A percentile compares a stretch with the other conserved stretches of the same genome.
These are phyloP conservation scores for Ogataea sp. DNA, from an alignment of 805 yeast genomes.

Conservation along the genomic window DNA sequence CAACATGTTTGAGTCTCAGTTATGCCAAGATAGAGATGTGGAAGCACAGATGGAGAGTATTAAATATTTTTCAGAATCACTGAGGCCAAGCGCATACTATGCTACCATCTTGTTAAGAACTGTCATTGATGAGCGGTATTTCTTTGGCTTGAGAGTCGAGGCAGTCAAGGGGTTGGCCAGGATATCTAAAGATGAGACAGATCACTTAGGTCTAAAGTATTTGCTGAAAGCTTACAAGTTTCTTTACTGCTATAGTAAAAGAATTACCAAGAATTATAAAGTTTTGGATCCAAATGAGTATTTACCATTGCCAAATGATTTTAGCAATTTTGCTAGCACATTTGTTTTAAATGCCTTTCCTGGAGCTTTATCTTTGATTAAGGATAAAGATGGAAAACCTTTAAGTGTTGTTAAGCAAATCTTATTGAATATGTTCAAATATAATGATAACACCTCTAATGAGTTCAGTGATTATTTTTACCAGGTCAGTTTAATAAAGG, in stretches of 20 bases:
- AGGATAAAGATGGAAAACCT: conserved; percentile 51
- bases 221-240: conserved; percentile 60
- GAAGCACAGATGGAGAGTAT: conserved; percentile 91
- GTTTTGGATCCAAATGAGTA: conserved; percentile 30
- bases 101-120: conserved; percentile 77
- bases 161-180: conserved; percentile 75
- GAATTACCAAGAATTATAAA: conserved; percentile 12
- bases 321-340: conserved; percentile 59
- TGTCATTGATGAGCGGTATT: conserved; percentile 74
- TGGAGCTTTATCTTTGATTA: conserved; percentile 47
- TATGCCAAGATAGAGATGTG: conserved; percentile 91
- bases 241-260: conserved; percentile 61
- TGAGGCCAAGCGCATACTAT: conserved; percentile 53
- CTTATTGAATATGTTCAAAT: conserved; percentile 63
- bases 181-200: conserved; percentile 51
- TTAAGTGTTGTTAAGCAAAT: conserved; percentile 53
- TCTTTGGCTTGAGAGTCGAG: conserved; percentile 79
- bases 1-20: conserved; percentile 88
- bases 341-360: conserved; percentile 68
- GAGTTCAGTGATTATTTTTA: conserved; percentile 68
- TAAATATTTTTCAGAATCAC: conserved; percentile 54
- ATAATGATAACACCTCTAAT: conserved; percentile 80
- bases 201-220: conserved; percentile 68
- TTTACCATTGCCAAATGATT: conserved; percentile 75
- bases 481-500: conserved; percentile 45